Percentiles rank a stretch among this genome's conserved stretches.
Evolutionary conservation across 805 yeast genomes (phyloP).

Genomic region (Wickerhamiella parazyma): DNA sequence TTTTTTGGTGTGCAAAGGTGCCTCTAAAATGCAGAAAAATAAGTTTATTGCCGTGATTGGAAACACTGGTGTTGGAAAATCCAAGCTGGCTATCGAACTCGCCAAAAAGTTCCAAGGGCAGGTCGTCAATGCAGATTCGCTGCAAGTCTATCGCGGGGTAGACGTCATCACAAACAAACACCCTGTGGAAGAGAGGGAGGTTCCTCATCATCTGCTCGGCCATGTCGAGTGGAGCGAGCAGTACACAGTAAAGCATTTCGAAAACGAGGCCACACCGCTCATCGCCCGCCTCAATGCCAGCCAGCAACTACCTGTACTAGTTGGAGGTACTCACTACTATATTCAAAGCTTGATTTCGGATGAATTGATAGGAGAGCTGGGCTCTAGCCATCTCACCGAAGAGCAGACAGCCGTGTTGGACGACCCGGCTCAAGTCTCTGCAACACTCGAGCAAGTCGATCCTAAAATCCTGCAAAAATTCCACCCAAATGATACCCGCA

Average conservation of each 20-base stretch:
- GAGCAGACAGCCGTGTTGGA: conserved; percentile 36
- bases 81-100: conserved; percentile 64
- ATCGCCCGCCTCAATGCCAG: conserved; percentile 52
- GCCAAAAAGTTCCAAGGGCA: conserved; percentile 75
- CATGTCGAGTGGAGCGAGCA: conserved; percentile 71
- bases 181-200: conserved; percentile 57
- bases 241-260: conserved; percentile 67
- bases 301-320: conserved; percentile 71
- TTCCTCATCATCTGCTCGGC: conserved; percentile 79
- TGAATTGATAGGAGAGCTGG: conserved; percentile 35
- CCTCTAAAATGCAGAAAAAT: conserved; percentile 18
- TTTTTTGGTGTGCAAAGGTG: neutral
- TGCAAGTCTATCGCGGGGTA: conserved; percentile 75
- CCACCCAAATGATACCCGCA: conserved; percentile 80
- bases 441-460: conserved; percentile 39
- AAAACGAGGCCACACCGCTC: conserved; percentile 43
- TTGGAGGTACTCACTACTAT: conserved; percentile 95
- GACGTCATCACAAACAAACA: conserved; percentile 86
- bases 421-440: conserved; percentile 30
- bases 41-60: conserved; percentile 60
- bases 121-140: conserved; percentile 87
- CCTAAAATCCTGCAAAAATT: conserved; percentile 65
- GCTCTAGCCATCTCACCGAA: conserved; percentile 21
- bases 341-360: conserved; percentile 68
- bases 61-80: conserved; percentile 94